phyloP scores from a whole-genome alignment of 1,284 basidiomycete species.

The Laetiporus sulphureus region DNA sequence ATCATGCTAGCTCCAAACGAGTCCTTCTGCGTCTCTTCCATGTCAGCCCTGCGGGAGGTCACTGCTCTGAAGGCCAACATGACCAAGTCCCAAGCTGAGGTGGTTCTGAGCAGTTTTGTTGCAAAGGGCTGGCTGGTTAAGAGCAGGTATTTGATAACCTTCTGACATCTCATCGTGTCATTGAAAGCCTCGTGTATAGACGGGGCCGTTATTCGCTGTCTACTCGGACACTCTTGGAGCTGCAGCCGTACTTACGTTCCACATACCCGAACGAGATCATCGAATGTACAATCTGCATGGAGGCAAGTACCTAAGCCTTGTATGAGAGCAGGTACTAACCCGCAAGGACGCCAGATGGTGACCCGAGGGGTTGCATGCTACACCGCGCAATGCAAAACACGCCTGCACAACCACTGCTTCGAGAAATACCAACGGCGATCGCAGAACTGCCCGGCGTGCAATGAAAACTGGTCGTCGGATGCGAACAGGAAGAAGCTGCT shows the following conservation, averaged over 20 bases:
- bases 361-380: conserved; percentile 64
- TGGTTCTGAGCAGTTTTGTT: conserved; percentile 72
- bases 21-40: conserved; percentile 68
- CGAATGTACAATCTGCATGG: conserved; percentile 72
- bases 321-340: neutral
- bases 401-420: conserved; percentile 68
- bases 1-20: conserved; percentile 77
- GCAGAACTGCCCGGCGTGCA: conserved; percentile 52
- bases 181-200: conserved; percentile 13
- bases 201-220: conserved; percentile 72
- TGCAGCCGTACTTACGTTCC: conserved; percentile 66
- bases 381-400: conserved; percentile 54
- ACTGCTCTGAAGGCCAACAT: conserved; percentile 56
- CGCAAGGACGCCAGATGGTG: conserved; percentile 37
- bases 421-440: conserved; percentile 35
- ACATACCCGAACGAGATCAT: conserved; percentile 68
- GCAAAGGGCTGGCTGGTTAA: conserved; percentile 74
- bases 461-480: conserved; percentile 48
- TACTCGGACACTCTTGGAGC: conserved; percentile 68
- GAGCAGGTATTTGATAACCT: conserved; percentile 56
- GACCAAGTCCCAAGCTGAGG: conserved; percentile 70
- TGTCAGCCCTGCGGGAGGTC: conserved; percentile 71
- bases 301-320: conserved; percentile 32
- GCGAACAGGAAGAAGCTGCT: conserved; percentile 35
- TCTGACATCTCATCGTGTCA: neutral